phyloP scores from a whole-genome alignment of 2,329 filamentous ascomycete species.

The Epichloe baconii region DNA sequence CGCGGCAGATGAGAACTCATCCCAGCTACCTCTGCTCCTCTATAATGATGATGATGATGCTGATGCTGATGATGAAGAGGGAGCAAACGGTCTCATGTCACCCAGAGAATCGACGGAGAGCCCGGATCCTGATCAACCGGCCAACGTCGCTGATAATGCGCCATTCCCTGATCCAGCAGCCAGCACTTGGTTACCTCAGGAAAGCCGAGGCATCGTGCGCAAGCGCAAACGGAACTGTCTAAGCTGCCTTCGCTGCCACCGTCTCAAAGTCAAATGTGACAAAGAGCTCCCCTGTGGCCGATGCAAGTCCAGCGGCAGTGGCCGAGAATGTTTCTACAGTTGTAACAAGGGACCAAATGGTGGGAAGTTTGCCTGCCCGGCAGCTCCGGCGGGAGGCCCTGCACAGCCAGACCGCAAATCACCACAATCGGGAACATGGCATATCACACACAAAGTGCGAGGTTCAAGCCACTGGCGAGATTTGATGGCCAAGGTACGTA shows the following conservation, averaged over 20 bases:
- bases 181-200: background rate
- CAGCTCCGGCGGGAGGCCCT: conserved; percentile 15
- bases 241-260: conserved; percentile 23
- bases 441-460: conserved; percentile 21
- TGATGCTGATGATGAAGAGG: background rate
- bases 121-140: conserved; percentile 11
- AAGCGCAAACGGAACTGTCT: conserved; percentile 24
- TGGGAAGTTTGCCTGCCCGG: conserved; percentile 21
- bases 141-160: conserved; percentile 5
- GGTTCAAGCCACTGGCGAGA: conserved; percentile 24
- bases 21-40: too few species aligned
- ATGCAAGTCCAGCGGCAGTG: conserved; percentile 22
- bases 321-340: conserved; percentile 23
- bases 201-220: conserved; percentile 16
- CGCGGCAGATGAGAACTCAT: too few species aligned
- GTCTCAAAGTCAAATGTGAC: conserved; percentile 26
- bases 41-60: too few species aligned
- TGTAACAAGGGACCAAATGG: conserved; percentile 24
- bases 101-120: conserved; percentile 17
- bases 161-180: conserved; percentile 2
- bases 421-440: conserved; percentile 18
- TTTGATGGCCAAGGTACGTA: conserved; percentile 22
- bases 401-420: conserved; percentile 11
- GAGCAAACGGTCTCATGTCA: conserved; percentile 16
- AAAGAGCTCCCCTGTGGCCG: conserved; percentile 23